Conservation (phyloP, 2,329 filamentous ascomycete species). For the Endocalyx cinctus region DNA sequence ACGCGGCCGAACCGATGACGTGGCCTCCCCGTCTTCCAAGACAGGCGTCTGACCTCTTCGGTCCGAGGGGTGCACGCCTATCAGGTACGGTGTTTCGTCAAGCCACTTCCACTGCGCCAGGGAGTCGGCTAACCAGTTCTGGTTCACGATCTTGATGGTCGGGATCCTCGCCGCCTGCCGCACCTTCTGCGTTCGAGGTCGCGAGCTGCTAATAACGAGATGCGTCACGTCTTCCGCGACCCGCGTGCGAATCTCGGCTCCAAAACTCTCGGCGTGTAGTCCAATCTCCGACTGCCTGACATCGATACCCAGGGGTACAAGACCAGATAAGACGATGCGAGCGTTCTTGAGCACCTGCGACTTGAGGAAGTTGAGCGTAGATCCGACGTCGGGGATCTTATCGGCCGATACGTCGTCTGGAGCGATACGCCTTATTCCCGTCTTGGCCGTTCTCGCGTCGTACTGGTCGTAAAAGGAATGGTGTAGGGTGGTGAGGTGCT, state of each 20-base stretch:
- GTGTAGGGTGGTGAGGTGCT: constrained; percentile 73
- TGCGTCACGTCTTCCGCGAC: constrained; percentile 65
- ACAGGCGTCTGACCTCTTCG: constrained; percentile 34
- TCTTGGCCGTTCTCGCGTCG: constrained; percentile 53
- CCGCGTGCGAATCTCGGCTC: constrained; percentile 57
- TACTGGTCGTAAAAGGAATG: constrained; percentile 78
- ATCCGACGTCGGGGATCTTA: constrained; percentile 77
- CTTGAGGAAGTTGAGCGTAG: constrained; percentile 81
- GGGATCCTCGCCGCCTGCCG: constrained; percentile 76
- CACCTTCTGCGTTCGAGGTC: constrained; percentile 84
- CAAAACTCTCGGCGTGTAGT: constrained; percentile 81
- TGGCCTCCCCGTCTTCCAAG: constrained; percentile 17
- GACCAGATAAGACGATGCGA: constrained; percentile 82
- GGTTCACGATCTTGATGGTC: constrained; percentile 84
- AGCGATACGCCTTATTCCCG: no score
- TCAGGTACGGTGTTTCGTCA: constrained; percentile 72
- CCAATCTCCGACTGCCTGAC: constrained; percentile 81
- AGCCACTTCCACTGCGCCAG: constrained; percentile 78
- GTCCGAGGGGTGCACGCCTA: constrained; percentile 70
- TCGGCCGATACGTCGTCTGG: constrained; percentile 36
- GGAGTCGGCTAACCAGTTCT: constrained; percentile 83
- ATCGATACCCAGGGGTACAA: constrained; percentile 78
- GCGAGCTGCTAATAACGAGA: constrained; percentile 64
- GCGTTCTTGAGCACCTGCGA: constrained; percentile 67
- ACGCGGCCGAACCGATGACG: constrained; percentile 31